These are phyloP conservation scores for Globisporangium polare DNA, from an alignment of 352 stramenopile genomes.

Conservation along the genomic window DNA sequence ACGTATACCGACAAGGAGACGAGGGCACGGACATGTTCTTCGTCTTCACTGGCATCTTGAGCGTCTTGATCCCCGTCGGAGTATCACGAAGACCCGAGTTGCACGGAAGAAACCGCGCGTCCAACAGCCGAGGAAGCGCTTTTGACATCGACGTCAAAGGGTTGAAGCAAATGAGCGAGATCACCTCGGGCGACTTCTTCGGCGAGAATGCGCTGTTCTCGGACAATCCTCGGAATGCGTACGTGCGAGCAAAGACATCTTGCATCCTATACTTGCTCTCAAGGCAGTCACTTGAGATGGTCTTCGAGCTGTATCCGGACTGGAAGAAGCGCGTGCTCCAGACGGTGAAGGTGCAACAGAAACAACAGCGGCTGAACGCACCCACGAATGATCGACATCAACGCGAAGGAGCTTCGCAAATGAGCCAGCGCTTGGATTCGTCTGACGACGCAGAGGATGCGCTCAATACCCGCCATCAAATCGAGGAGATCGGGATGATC, in stretches of 20 bases:
- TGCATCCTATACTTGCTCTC: conserved; percentile 48
- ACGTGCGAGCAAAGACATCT: conserved; percentile 33
- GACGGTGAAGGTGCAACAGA: conserved; percentile 40
- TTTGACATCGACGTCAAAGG: conserved; percentile 1
- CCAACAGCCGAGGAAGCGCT: not conserved
- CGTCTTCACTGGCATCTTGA: conserved; percentile 44
- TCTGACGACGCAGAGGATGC: not conserved
- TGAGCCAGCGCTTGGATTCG: not conserved
- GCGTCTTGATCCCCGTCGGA: conserved; percentile 24
- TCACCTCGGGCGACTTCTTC: conserved; percentile 35
- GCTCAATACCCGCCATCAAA: not conserved
- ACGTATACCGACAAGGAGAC: conserved; percentile 38
- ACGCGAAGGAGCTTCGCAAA: not conserved
- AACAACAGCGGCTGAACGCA: conserved; percentile 28
- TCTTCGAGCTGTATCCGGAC: conserved; percentile 43
- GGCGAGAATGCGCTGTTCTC: conserved; percentile 42
- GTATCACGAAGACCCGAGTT: not conserved
- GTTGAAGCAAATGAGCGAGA: conserved; percentile 33
- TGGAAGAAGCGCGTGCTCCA: conserved; percentile 54
- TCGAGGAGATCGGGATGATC: conserved; percentile 1
- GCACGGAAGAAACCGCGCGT: not conserved
- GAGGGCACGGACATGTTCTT: conserved; percentile 62
- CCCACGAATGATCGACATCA: conserved; percentile 8
- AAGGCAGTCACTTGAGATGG: conserved; percentile 34
- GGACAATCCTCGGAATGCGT: conserved; percentile 32